Conservation (phyloP, 75 land plant genomes). For the Ceratopteris richardii region DNA sequence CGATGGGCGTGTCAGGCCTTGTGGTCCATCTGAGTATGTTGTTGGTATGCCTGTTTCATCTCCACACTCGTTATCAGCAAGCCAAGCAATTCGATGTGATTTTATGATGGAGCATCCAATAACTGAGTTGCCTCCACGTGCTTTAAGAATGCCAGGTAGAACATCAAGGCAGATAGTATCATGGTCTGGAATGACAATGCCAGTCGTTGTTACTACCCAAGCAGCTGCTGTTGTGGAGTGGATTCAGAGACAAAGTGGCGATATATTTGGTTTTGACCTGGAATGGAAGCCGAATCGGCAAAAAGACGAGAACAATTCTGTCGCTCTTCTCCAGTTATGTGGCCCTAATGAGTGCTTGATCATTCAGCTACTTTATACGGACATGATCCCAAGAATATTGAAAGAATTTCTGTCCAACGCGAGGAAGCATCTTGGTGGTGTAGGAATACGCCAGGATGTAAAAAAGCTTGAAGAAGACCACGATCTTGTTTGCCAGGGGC, state of each 20-base stretch:
- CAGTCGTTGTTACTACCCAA: conserved; percentile 22
- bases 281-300: conserved; percentile 60
- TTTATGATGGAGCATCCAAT: too few relatives aligned
- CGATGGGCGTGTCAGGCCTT: too few relatives aligned
- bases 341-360: conserved; percentile 51
- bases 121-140: too few relatives aligned
- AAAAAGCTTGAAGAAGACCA: conserved; percentile 35
- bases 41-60: too few relatives aligned
- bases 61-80: too few relatives aligned
- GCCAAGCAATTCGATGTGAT: too few relatives aligned
- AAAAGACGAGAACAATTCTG: conserved; percentile 27
- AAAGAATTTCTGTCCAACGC: conserved; percentile 32
- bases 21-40: too few relatives aligned
- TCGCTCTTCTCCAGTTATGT: conserved; percentile 62
- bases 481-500: conserved; percentile 20
- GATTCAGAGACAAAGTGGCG: conserved; percentile 19
- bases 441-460: conserved; percentile 42
- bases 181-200: conserved; percentile 1
- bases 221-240: conserved; percentile 21
- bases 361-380: conserved; percentile 43
- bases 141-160: too few relatives aligned
- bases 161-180: too few relatives aligned
- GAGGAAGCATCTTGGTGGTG: conserved; percentile 46
- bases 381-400: conserved; percentile 29
- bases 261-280: conserved; percentile 53